phyloP scores from a whole-genome alignment of 2,329 filamentous ascomycete species.

The Allantophomopsis lycopodina region DNA sequence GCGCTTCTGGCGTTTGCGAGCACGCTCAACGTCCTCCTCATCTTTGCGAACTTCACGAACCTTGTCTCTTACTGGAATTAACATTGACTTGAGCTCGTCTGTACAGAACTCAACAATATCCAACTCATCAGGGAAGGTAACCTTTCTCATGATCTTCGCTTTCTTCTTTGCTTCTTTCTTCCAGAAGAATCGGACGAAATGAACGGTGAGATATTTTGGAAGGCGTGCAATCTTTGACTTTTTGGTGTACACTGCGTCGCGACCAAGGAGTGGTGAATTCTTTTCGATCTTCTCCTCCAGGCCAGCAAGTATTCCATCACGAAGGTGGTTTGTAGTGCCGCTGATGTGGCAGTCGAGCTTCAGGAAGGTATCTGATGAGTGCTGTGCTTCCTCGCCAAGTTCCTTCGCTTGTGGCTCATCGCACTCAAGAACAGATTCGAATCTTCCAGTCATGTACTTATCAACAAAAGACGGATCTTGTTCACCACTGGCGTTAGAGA shows the following conservation, averaged over 20 bases:
- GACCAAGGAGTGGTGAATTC: conserved; percentile 60
- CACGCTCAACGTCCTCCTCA: conserved; percentile 81
- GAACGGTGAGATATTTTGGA: conserved; percentile 90
- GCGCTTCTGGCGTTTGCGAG: conserved; percentile 80
- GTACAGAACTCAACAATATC: conserved; percentile 94
- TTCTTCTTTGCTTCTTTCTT: conserved; percentile 92
- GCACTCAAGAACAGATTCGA: conserved; percentile 67
- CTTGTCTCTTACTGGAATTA: conserved; percentile 91
- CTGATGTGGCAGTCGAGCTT: conserved; percentile 97
- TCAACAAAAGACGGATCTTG: conserved; percentile 65
- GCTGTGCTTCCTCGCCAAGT: conserved; percentile 55
- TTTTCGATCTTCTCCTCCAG: conserved; percentile 88
- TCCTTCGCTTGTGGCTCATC: conserved; percentile 70
- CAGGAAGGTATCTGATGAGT: conserved; percentile 62
- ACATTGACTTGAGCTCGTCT: conserved; percentile 67
- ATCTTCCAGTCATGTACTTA: conserved; percentile 76
- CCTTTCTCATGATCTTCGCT: conserved; percentile 98
- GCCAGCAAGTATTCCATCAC: conserved; percentile 73
- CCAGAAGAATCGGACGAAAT: conserved; percentile 98
- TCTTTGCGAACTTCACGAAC: conserved; percentile 92
- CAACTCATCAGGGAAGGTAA: conserved; percentile 86
- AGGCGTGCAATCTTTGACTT: conserved; percentile 78
- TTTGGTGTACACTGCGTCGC: conserved; percentile 79
- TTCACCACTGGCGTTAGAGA: conserved; percentile 32
- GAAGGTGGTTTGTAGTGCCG: conserved; percentile 72